Evolutionary conservation across 116 monocot genomes (phyloP), one percentile per base, ranked within the genome.

Genomic region (Papilionanthe hybrid): DNA sequence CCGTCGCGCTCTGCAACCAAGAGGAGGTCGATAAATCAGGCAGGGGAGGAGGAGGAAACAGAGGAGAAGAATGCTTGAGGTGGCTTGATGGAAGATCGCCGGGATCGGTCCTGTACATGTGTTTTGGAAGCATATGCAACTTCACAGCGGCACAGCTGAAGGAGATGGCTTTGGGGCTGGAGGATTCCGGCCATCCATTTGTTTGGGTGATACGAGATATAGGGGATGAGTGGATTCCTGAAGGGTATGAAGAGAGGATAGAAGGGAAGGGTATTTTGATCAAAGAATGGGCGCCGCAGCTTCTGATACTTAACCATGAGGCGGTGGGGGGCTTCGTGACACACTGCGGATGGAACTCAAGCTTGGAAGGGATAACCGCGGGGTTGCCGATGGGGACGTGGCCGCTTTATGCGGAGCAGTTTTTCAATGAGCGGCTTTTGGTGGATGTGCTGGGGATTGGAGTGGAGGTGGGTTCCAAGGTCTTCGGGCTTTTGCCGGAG

Each of bases 261-360:
- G 67, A 66, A 19, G 68, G 79, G 28, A 79, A 17, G 42, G 79
- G 79, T 19, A 25, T 76, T 48, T 8, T 76, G 5, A 53, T 76
- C 20, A 76, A 42, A 10, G 73, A 37, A 11, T 73, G 73, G 78
- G 78, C 78, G 41, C 78, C 78, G 30, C 78, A 78, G 65, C 57
- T 63, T 0, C 23, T 68, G 68, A 79, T 79, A 66, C 68, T 79
- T 4, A 79, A 58, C 28, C 79, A 79, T 9, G 45, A 5, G 10
- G 42, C 79, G 6, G 48, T 68, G 0, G 79, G 79, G 1, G 68
- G 79, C 19, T 79, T 68, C 13, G 47, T 79, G 18, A 79, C 67
- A 0, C 79, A 79, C 13, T 79, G 73, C 73, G 79, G 79, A 2
- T 79, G 79, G 79, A 79, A 79, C 29, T 79, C 79, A 27, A 68